Base-by-base conservation (phyloP, 306 rosid genomes). In the Lathyrus tuberosus region DNA sequence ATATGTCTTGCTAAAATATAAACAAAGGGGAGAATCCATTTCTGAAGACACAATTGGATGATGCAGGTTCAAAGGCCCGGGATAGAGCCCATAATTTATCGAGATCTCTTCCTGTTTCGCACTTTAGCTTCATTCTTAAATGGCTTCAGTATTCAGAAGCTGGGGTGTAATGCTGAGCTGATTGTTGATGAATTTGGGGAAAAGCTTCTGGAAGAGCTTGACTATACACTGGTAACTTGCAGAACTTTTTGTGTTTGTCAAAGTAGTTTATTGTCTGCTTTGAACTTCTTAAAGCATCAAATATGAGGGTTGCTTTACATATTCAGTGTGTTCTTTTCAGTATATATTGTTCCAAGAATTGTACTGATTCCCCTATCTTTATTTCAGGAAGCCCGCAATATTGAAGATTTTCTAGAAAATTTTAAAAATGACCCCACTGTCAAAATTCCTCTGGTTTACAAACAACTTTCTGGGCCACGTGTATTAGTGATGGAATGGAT, bases 401-500 rank as follows among this genome's bases (percentile, higher is more conserved):
- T 95, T 44, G 99, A 91, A 83, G 97, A 95, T 81, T 95, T 95
- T 65, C 48, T 95, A 17, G 97, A 87, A 84, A 95, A 95, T 80
- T 95, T 95, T 83, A 87, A 89, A 78, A 76, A 87, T 71, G 99
- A 95, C 44, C 97, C 92, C 10, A 89, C 96, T 18, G 99, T 95
- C 69, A 95, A 95, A 89, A 95, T 95, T 79, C 97, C 99, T 70
- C 70, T 48, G 79, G 97, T 82, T 64, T 95, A 95, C 86, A 91
- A 84, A 79, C 80, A 83, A 73, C 83, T 89, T 80, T 95, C 76
- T 61, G 97, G 99, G 71, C 42, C 86, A 40, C 97, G 91, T 42
- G 99, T 95, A 76, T 78, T 95, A 64, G 99, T 95, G 38, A 95
- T 95, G 99, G 99, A 95, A 81, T 95, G 97, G 99, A 95, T 95